Conservation (phyloP, 2,329 filamentous ascomycete species). For the Myotisia sp. region DNA sequence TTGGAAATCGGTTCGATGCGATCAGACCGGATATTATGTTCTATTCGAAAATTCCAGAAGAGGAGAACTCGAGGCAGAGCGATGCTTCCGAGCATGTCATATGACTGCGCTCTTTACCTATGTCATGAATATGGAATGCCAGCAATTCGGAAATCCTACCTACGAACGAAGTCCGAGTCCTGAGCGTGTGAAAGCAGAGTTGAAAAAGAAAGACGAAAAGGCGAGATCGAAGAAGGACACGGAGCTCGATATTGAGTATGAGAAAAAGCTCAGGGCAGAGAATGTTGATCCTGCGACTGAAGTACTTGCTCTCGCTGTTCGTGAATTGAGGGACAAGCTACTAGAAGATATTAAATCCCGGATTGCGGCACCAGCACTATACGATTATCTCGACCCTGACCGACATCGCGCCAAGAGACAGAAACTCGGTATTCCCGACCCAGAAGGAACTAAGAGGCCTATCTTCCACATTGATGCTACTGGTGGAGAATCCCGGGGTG, state of each 20-base stretch:
- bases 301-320: conserved; percentile 62
- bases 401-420: conserved; percentile 68
- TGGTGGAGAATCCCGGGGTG: conserved; percentile 47
- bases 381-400: conserved; percentile 66
- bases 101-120: conserved; percentile 83
- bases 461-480: conserved; percentile 43
- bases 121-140: conserved; percentile 77
- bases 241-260: conserved; percentile 71
- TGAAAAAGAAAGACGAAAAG: conserved; percentile 49
- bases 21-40: conserved; percentile 79
- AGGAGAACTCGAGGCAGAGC: conserved; percentile 66
- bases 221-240: conserved; percentile 57
- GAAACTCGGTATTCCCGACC: conserved; percentile 61
- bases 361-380: conserved; percentile 66
- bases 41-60: conserved; percentile 67
- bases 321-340: conserved; percentile 73
- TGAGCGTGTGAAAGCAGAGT: conserved; percentile 30
- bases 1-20: conserved; percentile 68
- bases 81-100: conserved; percentile 66
- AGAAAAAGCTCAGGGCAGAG: conserved; percentile 73
- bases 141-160: conserved; percentile 51
- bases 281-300: conserved; percentile 83
- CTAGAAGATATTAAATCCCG: conserved; percentile 79
- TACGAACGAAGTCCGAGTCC: conserved; percentile 40
- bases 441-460: conserved; percentile 45